phyloP scores from a whole-genome alignment of 2,329 filamentous ascomycete genomes.

The Laburnicola sp. region DNA sequence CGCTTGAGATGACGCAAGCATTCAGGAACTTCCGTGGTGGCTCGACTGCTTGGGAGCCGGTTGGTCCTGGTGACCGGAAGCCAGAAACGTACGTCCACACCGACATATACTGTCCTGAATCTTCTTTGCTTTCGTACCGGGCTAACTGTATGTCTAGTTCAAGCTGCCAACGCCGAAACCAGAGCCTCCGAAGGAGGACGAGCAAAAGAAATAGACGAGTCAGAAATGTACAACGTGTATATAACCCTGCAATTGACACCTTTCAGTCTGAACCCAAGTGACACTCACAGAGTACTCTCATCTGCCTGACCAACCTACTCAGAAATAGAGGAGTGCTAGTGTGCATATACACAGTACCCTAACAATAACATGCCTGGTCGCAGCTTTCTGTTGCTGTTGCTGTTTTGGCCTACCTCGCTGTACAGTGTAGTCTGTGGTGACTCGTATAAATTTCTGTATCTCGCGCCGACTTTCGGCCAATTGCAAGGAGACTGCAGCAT shows the following conservation, averaged over 20 bases:
- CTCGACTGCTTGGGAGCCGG: conserved; percentile 64
- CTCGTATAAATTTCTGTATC: neutral
- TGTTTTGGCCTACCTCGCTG: too few relatives aligned
- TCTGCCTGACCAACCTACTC: neutral
- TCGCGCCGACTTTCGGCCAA: conserved; percentile 5
- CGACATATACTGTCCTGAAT: neutral
- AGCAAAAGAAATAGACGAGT: conserved; percentile 79
- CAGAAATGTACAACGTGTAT: conserved; percentile 43
- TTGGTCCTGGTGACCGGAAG: conserved; percentile 71
- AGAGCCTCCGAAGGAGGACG: conserved; percentile 80
- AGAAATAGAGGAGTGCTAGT: too few relatives aligned
- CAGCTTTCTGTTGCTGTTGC: too few relatives aligned
- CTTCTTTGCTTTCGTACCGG: neutral
- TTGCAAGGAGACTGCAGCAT: conserved; percentile 4
- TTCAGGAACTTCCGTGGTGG: conserved; percentile 98
- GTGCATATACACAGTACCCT: too few relatives aligned
- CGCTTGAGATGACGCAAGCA: conserved; percentile 94
- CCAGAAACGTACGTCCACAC: conserved; percentile 59
- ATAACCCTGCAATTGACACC: conserved; percentile 40
- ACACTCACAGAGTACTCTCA: neutral
- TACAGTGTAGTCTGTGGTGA: neutral
- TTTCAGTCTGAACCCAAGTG: conserved; percentile 16
- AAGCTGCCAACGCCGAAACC: conserved; percentile 95
- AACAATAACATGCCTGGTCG: too few relatives aligned
- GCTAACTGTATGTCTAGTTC: conserved; percentile 58